Base-by-base conservation (phyloP, 306 rosid species). In the Cucumis cinereus region DNA sequence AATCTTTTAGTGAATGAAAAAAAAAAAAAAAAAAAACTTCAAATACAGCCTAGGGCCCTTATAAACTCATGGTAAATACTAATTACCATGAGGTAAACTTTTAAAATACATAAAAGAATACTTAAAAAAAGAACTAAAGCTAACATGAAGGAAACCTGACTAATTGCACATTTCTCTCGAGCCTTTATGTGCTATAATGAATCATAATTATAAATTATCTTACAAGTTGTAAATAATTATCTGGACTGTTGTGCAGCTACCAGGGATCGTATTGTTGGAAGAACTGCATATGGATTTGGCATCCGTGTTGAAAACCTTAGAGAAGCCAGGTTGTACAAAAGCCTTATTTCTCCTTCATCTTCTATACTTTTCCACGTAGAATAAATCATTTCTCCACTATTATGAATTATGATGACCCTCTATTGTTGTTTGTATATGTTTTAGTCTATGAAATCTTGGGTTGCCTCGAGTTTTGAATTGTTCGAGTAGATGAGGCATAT, bases 321-420 rank as follows among this genome's bases (percentile, higher is more conserved):
- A 84, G 96, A 94, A 84, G 99, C 99, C 95, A 94, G 99, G 97
- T 94, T 57, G n/a, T 81, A 63, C 59, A 54, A 61, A 67, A 62
- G 61, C 77, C 4, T 52, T 33, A 24, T 15, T 11, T 67, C 56
- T 55, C 7, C 30, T 50, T 28, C 55, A 3, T 30, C 23, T 16
- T 8, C 55, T 26, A 41, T 45, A 38, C 58, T 28, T 26, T 47
- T 14, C 23, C 75, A 9, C 19, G 3, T 71, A 70, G 24, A 24
- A 69, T 45, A 45, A 70, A 13, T 30, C 16, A 70, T 69, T 45
- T 30, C 58, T 26, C 8, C 58, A 4, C 74, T 70, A 23, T 23
- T 69, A 47, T 70, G 40, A 70, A n/a, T n/a, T n/a, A n/a, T 69
- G 30, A 26, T 30, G 35, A 30, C 4, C 56, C 35, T 14, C 57